Evolutionary conservation across 345 rosid species (phyloP).

Genomic region (Rhizophora apiculata): DNA sequence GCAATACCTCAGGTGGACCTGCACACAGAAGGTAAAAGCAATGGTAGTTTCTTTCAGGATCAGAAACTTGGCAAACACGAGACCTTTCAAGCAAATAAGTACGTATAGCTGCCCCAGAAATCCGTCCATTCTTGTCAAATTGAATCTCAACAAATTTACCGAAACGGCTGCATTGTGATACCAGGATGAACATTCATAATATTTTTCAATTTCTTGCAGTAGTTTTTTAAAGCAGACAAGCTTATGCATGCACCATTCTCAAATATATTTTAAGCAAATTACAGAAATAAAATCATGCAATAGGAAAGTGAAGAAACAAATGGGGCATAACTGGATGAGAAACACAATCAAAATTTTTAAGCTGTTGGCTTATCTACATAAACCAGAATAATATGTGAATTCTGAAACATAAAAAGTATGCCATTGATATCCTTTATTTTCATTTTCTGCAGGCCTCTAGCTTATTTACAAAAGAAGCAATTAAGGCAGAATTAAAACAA

Average conservation of each 20-base stretch:
- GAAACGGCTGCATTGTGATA: slow-evolving; percentile 71
- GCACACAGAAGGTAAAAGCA: slow-evolving; percentile 97
- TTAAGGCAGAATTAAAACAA: too few relatives aligned
- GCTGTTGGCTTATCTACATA: slow-evolving; percentile 1
- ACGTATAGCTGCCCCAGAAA: slow-evolving; percentile 96
- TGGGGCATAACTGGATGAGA: neutral
- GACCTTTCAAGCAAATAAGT: slow-evolving; percentile 96
- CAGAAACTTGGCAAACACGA: slow-evolving; percentile 98
- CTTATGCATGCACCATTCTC: slow-evolving; percentile 14
- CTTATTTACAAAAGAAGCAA: too few relatives aligned
- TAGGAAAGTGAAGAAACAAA: neutral
- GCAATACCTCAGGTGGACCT: slow-evolving; percentile 87
- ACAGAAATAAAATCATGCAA: neutral
- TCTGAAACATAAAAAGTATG: neutral
- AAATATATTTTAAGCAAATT: neutral
- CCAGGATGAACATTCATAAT: slow-evolving; percentile 14
- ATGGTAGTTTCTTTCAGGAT: slow-evolving; percentile 98
- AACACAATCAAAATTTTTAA: neutral
- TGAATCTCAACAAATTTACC: slow-evolving; percentile 99
- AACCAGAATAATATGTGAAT: neutral
- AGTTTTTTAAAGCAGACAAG: slow-evolving; percentile 5
- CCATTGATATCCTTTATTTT: neutral
- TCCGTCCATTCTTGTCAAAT: slow-evolving; percentile 97
- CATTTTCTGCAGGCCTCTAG: neutral
- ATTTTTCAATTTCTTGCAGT: neutral